Percentiles rank a stretch among this genome's conserved stretches.
phyloP scores from a whole-genome alignment of 1,284 basidiomycete genomes.

The Fomitopsis pinicola region DNA sequence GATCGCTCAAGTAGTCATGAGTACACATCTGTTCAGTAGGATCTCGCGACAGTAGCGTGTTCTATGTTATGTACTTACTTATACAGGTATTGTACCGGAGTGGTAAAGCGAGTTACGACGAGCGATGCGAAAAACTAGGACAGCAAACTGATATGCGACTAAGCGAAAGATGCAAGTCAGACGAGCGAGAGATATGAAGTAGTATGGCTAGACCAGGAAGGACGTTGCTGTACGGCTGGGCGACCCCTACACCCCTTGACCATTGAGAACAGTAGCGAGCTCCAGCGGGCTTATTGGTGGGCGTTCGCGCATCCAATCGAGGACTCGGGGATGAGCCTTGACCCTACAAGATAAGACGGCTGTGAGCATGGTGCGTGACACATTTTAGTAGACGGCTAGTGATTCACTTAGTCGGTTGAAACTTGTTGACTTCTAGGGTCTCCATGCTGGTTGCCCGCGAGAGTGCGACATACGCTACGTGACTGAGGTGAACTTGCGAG shows the following conservation, averaged over 20 bases:
- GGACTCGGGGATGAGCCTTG: constrained; percentile 29
- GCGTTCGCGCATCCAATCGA: constrained; percentile 17
- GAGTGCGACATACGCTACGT: constrained; percentile 60
- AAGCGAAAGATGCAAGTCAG: too few species aligned
- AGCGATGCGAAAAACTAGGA: not conserved
- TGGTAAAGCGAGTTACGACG: not conserved
- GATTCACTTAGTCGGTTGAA: constrained; percentile 45
- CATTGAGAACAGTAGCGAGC: not conserved
- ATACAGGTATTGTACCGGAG: not conserved
- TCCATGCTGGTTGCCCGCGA: constrained; percentile 66
- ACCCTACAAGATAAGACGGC: constrained; percentile 17
- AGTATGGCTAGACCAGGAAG: too few species aligned
- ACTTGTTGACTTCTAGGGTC: constrained; percentile 58
- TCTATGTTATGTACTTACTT: not conserved
- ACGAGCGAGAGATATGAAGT: too few species aligned
- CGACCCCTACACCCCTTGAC: too few species aligned
- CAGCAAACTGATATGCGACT: not conserved
- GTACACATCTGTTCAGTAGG: not conserved
- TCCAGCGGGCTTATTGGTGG: not conserved
- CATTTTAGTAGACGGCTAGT: constrained; percentile 41
- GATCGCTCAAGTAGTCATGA: not conserved
- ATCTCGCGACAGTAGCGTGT: not conserved
- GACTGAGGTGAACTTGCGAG: not conserved
- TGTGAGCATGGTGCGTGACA: not conserved
- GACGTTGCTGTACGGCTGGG: too few species aligned